Evolutionary conservation across 768 basidiomycete species (phyloP).

Genomic region (Royoungia palumana): DNA sequence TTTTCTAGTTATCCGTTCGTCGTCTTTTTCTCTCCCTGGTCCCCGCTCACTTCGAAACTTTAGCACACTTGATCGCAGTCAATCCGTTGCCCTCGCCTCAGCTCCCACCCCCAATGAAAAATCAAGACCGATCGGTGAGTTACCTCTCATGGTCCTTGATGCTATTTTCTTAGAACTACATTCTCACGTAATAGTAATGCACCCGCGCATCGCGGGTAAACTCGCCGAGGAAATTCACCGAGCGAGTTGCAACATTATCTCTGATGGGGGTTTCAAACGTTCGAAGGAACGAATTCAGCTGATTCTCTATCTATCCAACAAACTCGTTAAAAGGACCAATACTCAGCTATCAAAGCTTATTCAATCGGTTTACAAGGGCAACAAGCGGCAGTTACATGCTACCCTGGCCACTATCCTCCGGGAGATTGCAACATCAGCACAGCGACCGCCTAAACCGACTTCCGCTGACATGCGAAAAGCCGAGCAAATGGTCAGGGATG

Average conservation of each 20-base stretch:
- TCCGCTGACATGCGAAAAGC: slow-evolving; percentile 7
- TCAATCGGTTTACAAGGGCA: slow-evolving; percentile 13
- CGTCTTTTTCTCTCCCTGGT: background rate
- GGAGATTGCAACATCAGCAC: slow-evolving; percentile 1
- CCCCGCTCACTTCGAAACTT: background rate
- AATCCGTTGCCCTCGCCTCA: slow-evolving; percentile 12
- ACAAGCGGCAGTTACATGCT: slow-evolving; percentile 8
- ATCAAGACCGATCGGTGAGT: slow-evolving; percentile 11
- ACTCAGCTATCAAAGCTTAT: slow-evolving; percentile 12
- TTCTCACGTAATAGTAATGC: slow-evolving; percentile 10
- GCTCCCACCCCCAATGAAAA: slow-evolving; percentile 16
- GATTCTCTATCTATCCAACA: slow-evolving; percentile 13
- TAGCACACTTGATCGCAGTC: slow-evolving; percentile 20
- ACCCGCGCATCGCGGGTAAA: slow-evolving; percentile 18
- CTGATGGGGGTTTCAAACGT: slow-evolving; percentile 18
- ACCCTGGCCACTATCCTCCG: slow-evolving; percentile 18
- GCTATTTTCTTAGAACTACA: slow-evolving; percentile 13
- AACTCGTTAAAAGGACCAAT: slow-evolving; percentile 12
- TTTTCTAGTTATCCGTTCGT: slow-evolving; percentile 24
- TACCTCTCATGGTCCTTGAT: background rate
- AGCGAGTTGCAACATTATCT: slow-evolving; percentile 12
- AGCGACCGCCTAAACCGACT: slow-evolving; percentile 8
- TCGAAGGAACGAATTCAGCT: slow-evolving; percentile 25
- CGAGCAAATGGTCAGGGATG: slow-evolving; percentile 23
- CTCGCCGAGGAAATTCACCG: slow-evolving; percentile 19